Evolutionary conservation across 805 yeast genomes (phyloP).

Genomic region (Wickerhamiella siamensis): DNA sequence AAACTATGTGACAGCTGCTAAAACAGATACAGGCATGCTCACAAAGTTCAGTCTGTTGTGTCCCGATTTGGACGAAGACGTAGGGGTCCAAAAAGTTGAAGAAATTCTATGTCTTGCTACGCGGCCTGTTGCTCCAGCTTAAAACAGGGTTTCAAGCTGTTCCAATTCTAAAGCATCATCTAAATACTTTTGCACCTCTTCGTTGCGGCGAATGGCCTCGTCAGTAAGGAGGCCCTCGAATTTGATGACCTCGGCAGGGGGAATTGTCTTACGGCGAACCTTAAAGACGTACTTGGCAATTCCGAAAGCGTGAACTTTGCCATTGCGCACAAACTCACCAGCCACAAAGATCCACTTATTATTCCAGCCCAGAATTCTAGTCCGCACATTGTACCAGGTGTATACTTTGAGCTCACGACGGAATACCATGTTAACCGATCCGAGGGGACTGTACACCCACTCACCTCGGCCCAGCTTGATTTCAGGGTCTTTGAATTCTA

Average conservation of each 20-base stretch:
- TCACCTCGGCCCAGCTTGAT: slow-evolving; percentile 19
- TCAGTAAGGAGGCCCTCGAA: slow-evolving; percentile 43
- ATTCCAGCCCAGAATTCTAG: slow-evolving; percentile 69
- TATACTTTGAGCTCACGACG: slow-evolving; percentile 61
- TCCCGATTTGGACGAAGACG: neutral
- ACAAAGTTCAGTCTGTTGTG: neutral
- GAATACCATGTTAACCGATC: slow-evolving; percentile 52
- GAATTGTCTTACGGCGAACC: slow-evolving; percentile 58
- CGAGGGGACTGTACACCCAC: slow-evolving; percentile 63
- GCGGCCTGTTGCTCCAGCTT: neutral
- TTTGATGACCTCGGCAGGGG: slow-evolving; percentile 46
- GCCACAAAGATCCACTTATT: slow-evolving; percentile 69
- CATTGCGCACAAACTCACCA: slow-evolving; percentile 37
- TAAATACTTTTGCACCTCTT: slow-evolving; percentile 10
- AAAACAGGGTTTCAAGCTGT: slow-evolving; percentile 5
- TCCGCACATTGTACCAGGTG: slow-evolving; percentile 38
- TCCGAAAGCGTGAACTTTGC: slow-evolving; percentile 37
- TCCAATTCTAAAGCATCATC: slow-evolving; percentile 15
- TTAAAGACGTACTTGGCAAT: slow-evolving; percentile 74
- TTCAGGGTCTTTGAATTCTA: slow-evolving; percentile 27
- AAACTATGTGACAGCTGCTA: slow-evolving; percentile 38
- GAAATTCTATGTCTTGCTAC: neutral
- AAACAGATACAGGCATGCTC: slow-evolving; percentile 11
- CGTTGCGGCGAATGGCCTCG: slow-evolving; percentile 29
- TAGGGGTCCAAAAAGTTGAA: neutral